Conservation (phyloP, 768 basidiomycete genomes). For the Hygrocybe punicea region DNA sequence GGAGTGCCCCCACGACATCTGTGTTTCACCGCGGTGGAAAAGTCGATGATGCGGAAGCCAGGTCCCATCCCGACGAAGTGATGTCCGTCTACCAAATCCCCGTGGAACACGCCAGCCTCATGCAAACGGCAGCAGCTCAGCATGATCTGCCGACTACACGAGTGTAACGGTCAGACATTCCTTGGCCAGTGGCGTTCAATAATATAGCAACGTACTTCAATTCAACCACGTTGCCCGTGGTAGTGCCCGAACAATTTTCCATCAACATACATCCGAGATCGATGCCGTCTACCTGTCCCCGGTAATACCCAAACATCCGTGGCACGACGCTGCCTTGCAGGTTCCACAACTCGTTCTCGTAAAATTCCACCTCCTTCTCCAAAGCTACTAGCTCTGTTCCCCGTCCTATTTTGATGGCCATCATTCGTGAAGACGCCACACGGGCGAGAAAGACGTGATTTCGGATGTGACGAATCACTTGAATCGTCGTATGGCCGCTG, state of each 20-base stretch:
- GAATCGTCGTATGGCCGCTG: not conserved
- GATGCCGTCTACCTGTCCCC: slow-evolving; percentile 24
- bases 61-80: slow-evolving; percentile 32
- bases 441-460: slow-evolving; percentile 21
- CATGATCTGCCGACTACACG: slow-evolving; percentile 31
- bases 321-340: slow-evolving; percentile 42
- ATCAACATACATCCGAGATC: slow-evolving; percentile 36
- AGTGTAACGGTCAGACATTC: not conserved
- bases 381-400: slow-evolving; percentile 25
- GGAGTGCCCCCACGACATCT: slow-evolving; percentile 21
- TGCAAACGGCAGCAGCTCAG: slow-evolving; percentile 36
- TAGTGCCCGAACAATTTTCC: slow-evolving; percentile 34
- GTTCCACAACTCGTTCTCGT: slow-evolving; percentile 27
- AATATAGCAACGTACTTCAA: slow-evolving; percentile 19
- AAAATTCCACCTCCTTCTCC: slow-evolving; percentile 34
- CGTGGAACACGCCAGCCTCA: slow-evolving; percentile 35
- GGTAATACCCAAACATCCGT: slow-evolving; percentile 37
- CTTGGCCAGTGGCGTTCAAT: not conserved
- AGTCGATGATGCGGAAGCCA: slow-evolving; percentile 38
- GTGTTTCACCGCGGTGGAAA: slow-evolving; percentile 31
- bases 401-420: slow-evolving; percentile 36
- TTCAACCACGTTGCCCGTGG: slow-evolving; percentile 1
- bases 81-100: slow-evolving; percentile 27
- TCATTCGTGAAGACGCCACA: slow-evolving; percentile 3
- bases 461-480: slow-evolving; percentile 18